Base-by-base conservation (phyloP, 169 alveolate species). In the Plasmodium adleri region DNA sequence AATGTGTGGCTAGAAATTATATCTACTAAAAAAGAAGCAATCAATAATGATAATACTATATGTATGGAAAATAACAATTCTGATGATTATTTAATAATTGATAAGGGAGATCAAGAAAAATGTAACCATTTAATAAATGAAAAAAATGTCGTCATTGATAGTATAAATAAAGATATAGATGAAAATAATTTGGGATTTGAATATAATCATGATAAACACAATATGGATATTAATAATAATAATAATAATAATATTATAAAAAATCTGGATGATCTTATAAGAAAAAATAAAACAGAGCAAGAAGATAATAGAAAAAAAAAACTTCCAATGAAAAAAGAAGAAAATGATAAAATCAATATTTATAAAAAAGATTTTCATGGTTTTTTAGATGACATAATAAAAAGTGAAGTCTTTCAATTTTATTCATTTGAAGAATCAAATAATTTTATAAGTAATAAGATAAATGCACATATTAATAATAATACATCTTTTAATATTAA, bases 1-100 rank as follows among this genome's bases (percentile, higher is more conserved):
- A 45, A 63, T 75, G 50, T 63, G 8, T 75, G 88, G 88, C 43
- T 75, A 17, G 88, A 75, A 75, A 75, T 75, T 6, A n/a, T 63
- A 12, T 74, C 88, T 13, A 49, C 76, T 2, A n/a, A 32, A 24
- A 5, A 22, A 13, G 3, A 5, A 26, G 47, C 4, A 32, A 32
- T 32, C 7, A 32, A 32, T 32, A 32, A 32, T 32, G 8, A 32
- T 32, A 32, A 32, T 4, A 32, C 3, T 32, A 32, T 32, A 32
- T 32, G 1, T 32, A 32, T 32, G 45, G 9, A 32, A 5, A 32
- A 32, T 32, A 32, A 32, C 4, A 32, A 32, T 32, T 5, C 45
- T 3, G 9, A 32, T 32, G 45, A 32, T 32, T 32, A 32, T 32
- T 32, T 32, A 0, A 5, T 6, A 32, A 32, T 5, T 32, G 8